Base-by-base conservation (phyloP, 352 stramenopile genomes). In the Vaucheria bursata region DNA sequence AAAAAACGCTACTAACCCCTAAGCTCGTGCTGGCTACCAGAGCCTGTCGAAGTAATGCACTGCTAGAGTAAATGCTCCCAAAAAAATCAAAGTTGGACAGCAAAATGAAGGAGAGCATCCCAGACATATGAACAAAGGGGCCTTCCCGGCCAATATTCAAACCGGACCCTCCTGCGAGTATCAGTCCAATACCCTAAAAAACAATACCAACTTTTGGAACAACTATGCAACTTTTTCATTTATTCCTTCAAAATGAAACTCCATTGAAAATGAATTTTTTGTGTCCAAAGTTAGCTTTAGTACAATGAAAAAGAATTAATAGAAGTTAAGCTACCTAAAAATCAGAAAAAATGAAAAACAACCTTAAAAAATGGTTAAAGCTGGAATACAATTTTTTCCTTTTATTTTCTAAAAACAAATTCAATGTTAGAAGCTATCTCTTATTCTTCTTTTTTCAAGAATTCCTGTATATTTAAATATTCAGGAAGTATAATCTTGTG, bases 111-210 rank as follows among this genome's bases (percentile, higher is more conserved):
- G 75, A 38, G n/a, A 73, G 67, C 65, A 80, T 80, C 36, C 75
- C 75, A 8, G n/a, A 45, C n/a, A 80, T 34, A 29, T 80, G 75
- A 8, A 64, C 70, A 70, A 75, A 76, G 8, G 75, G 75, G 29
- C 75, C 75, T 38, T 80, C 75, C 31, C 67, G 37, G 29, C 75
- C 75, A 8, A 80, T 78, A 70, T 80, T 80, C 29, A 80, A 70
- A 2, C 75, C 75, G 12, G 59, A 45, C 18, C 75, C 75, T 33
- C 67, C 75, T n/a, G 75, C 75, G 3, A 80, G 68, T 6, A 77
- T 68, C 3, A 80, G 75, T 1, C 75, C 65, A 35, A 4, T 6
- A n/a, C 50, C 25, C 75, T 80, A 50, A n/a, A n/a, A n/a, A n/a
- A n/a, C n/a, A n/a, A n/a, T n/a, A n/a, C n/a, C n/a, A n/a, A n/a